These are phyloP conservation scores for Hapsidospora chrysogenum DNA, from an alignment of 495 filamentous ascomycete genomes.

Conservation along the genomic window DNA sequence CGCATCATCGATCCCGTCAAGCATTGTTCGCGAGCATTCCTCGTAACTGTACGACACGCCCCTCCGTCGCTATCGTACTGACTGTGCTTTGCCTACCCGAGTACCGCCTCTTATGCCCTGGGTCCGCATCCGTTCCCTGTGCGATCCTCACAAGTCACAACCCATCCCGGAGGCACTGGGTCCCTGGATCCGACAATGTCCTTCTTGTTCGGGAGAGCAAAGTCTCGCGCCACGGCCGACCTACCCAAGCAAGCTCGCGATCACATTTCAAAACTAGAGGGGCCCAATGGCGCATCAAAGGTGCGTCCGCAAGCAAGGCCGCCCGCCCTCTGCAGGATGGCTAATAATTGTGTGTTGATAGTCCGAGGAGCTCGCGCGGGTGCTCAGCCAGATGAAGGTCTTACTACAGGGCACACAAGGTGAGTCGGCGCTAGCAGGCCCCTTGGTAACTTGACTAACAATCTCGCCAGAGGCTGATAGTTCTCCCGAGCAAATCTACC, in stretches of 20 bases:
- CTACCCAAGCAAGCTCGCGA: constrained; percentile 36
- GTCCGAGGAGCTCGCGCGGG: constrained; percentile 60
- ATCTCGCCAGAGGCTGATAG: constrained; percentile 65
- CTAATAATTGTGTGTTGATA: constrained; percentile 6
- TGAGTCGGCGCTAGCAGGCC: too few species aligned
- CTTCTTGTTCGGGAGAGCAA: constrained; percentile 74
- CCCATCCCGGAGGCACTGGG: too few species aligned
- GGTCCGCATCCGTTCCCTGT: too few species aligned
- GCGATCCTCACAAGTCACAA: too few species aligned
- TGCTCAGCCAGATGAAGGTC: constrained; percentile 68
- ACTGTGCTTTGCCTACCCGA: too few species aligned
- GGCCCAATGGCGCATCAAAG: constrained; percentile 31
- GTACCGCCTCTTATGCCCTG: too few species aligned
- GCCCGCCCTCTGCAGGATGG: constrained; percentile 18
- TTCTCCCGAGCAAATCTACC: constrained; percentile 69
- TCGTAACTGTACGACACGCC: too few species aligned
- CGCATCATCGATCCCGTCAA: too few species aligned
- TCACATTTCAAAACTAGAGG: constrained; percentile 35
- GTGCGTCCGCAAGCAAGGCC: constrained; percentile 17
- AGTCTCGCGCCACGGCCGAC: constrained; percentile 36
- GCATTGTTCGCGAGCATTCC: too few species aligned
- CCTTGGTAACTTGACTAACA: too few species aligned
- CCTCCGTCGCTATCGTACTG: too few species aligned
- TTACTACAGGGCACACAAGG: constrained; percentile 72
- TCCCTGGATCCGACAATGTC: too few species aligned